Evolutionary conservation across 169 alveolate species (phyloP), one percentile per base, ranked within the genome.

Genomic region (Eimeria falciformis): DNA sequence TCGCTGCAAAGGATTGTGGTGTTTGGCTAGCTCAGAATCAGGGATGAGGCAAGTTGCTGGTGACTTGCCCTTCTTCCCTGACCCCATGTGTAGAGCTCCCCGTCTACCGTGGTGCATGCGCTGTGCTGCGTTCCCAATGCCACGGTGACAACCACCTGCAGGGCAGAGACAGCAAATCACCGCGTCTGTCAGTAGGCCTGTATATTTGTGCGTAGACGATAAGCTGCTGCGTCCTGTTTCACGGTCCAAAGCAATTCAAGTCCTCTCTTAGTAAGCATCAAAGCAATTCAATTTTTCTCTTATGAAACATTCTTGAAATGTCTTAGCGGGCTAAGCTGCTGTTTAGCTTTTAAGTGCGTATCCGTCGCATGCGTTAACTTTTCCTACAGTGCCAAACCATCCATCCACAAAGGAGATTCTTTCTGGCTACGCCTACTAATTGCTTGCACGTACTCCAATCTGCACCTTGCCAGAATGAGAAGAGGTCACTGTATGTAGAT

Each of bases 11-110:
- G 2, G 40, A 33, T 1, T 33, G 40, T 33, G 40, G 40, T 33
- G 40, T 33, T 33, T 33, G 40, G 40, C 40, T 33, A 33, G 0
- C 40, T 33, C 40, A 2, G 40, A 33, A 1, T 33, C 40, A 33
- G 40, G 40, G 2, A 33, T 33, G 40, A 33, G 65, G 65, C 3
- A 17, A 3, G 65, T 0, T 12, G 81, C 53, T 9, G n/a, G 82
- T 50, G 94, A 27, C 96, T 90, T n/a, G 92, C 91, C 47, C 96
- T 78, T 12, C 96, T 90, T 25, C 96, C 96, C 82, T 94, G 96
- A 7, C 96, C 96, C 95, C 95, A 94, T 25, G 95, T 94, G 71
- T 37, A 94, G 9, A 92, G 91, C 65, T 91, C 88, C 9, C 96
- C 96, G 53, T 90, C 85, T 40, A 68, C 55, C 46, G 96, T 91